Percentiles rank a stretch among this genome's conserved stretches.
Evolutionary conservation across 768 basidiomycete species (phyloP).

Genomic region (Hericium alpestre): DNA sequence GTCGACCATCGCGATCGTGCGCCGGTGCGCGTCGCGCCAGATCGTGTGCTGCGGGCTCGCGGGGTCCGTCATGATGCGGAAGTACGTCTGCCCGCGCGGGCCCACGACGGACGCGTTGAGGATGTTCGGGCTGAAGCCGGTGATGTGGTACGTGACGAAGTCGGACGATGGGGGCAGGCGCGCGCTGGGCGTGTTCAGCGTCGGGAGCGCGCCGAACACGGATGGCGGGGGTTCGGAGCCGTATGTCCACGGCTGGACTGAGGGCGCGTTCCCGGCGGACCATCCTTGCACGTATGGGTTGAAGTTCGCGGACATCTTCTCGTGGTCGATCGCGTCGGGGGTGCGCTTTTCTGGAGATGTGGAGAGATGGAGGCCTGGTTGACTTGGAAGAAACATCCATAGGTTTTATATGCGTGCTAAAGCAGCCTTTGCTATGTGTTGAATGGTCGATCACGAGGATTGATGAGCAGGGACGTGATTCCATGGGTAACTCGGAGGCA

Average conservation of each 20-base stretch:
- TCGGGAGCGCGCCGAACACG: conserved; percentile 13
- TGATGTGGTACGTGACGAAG: conserved; percentile 5
- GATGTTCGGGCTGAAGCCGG: conserved; percentile 10
- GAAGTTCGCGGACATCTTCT: conserved; percentile 9
- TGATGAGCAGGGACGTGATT: not conserved
- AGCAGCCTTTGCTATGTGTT: too few relatives aligned
- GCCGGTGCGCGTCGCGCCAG: conserved; percentile 6
- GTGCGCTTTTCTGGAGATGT: not conserved
- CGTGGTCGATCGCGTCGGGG: not conserved
- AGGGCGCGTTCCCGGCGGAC: conserved; percentile 4
- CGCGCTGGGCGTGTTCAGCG: not conserved
- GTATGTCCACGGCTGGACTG: not conserved
- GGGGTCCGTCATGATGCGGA: conserved; percentile 9
- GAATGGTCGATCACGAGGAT: not conserved
- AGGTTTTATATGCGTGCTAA: too few relatives aligned
- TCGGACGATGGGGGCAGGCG: not conserved
- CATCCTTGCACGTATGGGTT: conserved; percentile 14
- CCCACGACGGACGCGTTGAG: conserved; percentile 12
- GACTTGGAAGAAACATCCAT: too few relatives aligned
- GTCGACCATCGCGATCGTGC: conserved; percentile 11
- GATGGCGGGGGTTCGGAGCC: conserved; percentile 3
- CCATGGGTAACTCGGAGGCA: not conserved
- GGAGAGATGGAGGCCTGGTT: not conserved
- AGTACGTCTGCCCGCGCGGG: conserved; percentile 4
- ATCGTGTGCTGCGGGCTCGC: conserved; percentile 6